Conservation (phyloP, 2,329 filamentous ascomycete genomes). For the Alternaria longipes region DNA sequence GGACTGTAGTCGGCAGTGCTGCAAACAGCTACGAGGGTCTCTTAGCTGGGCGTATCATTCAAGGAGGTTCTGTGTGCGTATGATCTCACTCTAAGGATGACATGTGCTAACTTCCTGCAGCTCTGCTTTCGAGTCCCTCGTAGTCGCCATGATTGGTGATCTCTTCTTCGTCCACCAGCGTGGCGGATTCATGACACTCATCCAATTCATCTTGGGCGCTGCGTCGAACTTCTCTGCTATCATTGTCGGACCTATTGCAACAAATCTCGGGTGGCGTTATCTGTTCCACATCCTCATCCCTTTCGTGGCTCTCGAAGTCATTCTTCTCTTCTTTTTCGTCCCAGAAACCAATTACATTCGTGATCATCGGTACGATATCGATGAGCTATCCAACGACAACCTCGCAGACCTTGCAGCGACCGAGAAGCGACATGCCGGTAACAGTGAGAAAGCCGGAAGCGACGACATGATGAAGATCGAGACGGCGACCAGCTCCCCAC, state of each 20-base stretch:
- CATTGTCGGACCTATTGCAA: conserved; percentile 48
- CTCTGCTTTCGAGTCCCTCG: conserved; percentile 48
- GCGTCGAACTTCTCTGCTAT: conserved; percentile 50
- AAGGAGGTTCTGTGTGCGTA: conserved; percentile 39
- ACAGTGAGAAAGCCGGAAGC: conserved; percentile 15
- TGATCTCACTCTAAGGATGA: not conserved
- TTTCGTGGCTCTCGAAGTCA: conserved; percentile 55
- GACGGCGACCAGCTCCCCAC: conserved; percentile 27
- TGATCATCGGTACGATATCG: conserved; percentile 47
- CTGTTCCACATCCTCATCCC: conserved; percentile 60
- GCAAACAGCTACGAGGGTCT: conserved; percentile 42
- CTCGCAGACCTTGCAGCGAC: conserved; percentile 36
- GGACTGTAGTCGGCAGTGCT: conserved; percentile 40
- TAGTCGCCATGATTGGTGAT: conserved; percentile 49
- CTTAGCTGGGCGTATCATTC: conserved; percentile 45
- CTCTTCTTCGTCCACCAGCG: conserved; percentile 51
- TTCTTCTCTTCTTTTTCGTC: conserved; percentile 60
- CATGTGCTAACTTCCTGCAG: conserved; percentile 31
- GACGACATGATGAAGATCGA: conserved; percentile 32
- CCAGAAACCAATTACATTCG: conserved; percentile 62
- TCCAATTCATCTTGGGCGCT: conserved; percentile 49
- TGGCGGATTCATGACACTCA: conserved; percentile 45
- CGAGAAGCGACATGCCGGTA: conserved; percentile 32
- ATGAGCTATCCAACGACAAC: conserved; percentile 41
- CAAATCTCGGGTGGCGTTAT: conserved; percentile 49